Evolutionary conservation across 306 rosid species (phyloP).

Genomic region (Herpetospermum pedunculosum): DNA sequence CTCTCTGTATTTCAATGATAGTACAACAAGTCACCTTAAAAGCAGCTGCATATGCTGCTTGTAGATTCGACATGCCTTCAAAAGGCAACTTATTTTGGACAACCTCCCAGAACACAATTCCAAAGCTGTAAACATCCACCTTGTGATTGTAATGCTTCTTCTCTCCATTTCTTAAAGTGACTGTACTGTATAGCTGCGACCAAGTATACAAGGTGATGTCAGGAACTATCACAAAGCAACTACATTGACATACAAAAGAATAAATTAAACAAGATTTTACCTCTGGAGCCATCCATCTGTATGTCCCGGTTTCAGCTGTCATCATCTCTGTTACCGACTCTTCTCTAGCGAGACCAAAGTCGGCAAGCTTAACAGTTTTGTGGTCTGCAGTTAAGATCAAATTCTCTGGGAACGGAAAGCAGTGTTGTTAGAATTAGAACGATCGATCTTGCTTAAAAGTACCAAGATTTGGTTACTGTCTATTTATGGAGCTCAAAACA

Average conservation of each 20-base stretch:
- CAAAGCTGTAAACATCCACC: constrained; percentile 72
- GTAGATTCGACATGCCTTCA: constrained; percentile 75
- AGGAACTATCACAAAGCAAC: neutral
- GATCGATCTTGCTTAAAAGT: neutral
- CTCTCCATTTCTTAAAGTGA: constrained; percentile 59
- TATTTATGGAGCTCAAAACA: neutral
- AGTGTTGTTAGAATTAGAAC: neutral
- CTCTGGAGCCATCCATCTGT: constrained; percentile 99
- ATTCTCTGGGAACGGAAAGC: constrained; percentile 45
- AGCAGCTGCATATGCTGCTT: constrained; percentile 70
- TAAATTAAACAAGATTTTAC: constrained; percentile 19
- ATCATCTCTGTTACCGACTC: constrained; percentile 93
- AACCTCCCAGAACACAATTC: constrained; percentile 65
- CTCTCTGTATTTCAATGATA: neutral
- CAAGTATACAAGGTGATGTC: constrained; percentile 1
- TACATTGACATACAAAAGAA: neutral
- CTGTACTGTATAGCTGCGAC: constrained; percentile 64
- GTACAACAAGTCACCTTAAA: constrained; percentile 33
- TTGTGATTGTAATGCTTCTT: constrained; percentile 70
- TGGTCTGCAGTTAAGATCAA: constrained; percentile 74
- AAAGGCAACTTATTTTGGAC: constrained; percentile 53
- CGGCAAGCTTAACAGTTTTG: constrained; percentile 75
- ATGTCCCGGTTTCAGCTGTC: constrained; percentile 98
- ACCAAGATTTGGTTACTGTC: neutral
- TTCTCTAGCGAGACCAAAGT: constrained; percentile 94